Conservation (phyloP, 495 filamentous ascomycete genomes). For the Tuber magnatum region DNA sequence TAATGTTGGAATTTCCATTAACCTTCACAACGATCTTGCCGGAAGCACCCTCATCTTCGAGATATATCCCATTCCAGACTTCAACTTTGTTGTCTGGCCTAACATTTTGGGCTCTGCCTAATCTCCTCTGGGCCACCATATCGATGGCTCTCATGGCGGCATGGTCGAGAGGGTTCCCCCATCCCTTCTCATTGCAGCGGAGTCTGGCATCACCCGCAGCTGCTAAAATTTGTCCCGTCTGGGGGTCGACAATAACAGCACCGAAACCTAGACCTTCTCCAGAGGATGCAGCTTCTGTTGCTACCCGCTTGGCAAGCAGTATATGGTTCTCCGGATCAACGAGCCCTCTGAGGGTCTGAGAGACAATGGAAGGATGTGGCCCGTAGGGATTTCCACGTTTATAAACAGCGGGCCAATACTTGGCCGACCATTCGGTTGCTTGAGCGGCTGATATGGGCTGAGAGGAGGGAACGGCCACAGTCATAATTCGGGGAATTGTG, state of each 20-base stretch:
- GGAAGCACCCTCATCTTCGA: slow-evolving; percentile 12
- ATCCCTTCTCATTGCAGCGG: slow-evolving; percentile 27
- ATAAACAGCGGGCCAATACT: slow-evolving; percentile 84
- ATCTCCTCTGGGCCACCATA: slow-evolving; percentile 65
- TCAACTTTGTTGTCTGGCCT: slow-evolving; percentile 43
- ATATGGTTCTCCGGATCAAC: slow-evolving; percentile 50
- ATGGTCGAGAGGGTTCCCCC: slow-evolving; percentile 47
- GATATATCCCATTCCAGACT: slow-evolving; percentile 6
- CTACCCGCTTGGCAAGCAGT: slow-evolving; percentile 59
- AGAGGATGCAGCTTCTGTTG: slow-evolving; percentile 49
- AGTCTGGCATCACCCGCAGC: slow-evolving; percentile 36
- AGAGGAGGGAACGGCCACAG: slow-evolving; percentile 61
- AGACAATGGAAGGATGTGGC: slow-evolving; percentile 59
- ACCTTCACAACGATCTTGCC: background rate
- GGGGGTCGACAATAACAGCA: slow-evolving; percentile 69
- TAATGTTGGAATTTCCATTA: background rate
- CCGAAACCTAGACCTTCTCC: slow-evolving; percentile 65
- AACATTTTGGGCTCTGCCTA: slow-evolving; percentile 23
- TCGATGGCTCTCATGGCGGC: slow-evolving; percentile 78
- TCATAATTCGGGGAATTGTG: slow-evolving; percentile 45
- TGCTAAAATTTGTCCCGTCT: slow-evolving; percentile 41
- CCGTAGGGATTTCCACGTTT: slow-evolving; percentile 73
- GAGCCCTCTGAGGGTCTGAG: slow-evolving; percentile 19
- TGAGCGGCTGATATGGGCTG: slow-evolving; percentile 68
- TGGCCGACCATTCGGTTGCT: slow-evolving; percentile 65